Percentiles rank a stretch among this genome's conserved stretches.
These are phyloP conservation scores for Tolypocladium pustulatum DNA, from an alignment of 2,329 filamentous ascomycete genomes.

Conservation along the genomic window DNA sequence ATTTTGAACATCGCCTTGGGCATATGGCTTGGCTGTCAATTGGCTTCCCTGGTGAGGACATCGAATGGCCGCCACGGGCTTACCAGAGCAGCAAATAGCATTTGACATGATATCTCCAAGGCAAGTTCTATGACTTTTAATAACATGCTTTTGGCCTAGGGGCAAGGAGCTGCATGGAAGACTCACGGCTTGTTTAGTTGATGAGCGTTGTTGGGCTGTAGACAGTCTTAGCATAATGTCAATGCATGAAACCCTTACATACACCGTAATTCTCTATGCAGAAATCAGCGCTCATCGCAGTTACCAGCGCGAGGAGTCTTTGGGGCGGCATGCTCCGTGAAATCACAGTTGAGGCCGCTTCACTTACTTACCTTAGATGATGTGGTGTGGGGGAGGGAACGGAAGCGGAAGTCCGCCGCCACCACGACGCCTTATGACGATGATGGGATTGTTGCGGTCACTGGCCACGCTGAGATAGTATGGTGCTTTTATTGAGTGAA, in stretches of 20 bases:
- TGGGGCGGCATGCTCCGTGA: not conserved
- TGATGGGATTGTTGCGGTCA: not conserved
- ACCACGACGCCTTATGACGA: not conserved
- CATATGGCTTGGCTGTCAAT: not conserved
- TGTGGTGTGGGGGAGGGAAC: not conserved
- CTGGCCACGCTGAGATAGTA: not conserved
- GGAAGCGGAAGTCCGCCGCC: conserved; percentile 9
- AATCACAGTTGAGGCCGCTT: not conserved
- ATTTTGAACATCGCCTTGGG: conserved; percentile 6
- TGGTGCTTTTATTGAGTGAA: not conserved
- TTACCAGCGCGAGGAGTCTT: not conserved
- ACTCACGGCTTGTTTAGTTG: not conserved
- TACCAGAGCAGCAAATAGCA: not conserved
- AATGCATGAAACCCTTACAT: not conserved
- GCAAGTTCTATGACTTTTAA: not conserved
- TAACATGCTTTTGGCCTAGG: not conserved
- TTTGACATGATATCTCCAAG: not conserved
- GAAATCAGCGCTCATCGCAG: not conserved
- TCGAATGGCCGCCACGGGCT: not conserved
- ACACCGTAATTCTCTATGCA: not conserved
- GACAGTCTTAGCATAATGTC: not conserved
- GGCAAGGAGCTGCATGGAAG: not conserved
- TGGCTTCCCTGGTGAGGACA: not conserved
- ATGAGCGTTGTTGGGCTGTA: not conserved
- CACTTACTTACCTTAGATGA: not conserved